Evolutionary conservation across 2,329 filamentous ascomycete species (phyloP).

Genomic region (Ophiognomonia clavigignenti-juglandacearum): DNA sequence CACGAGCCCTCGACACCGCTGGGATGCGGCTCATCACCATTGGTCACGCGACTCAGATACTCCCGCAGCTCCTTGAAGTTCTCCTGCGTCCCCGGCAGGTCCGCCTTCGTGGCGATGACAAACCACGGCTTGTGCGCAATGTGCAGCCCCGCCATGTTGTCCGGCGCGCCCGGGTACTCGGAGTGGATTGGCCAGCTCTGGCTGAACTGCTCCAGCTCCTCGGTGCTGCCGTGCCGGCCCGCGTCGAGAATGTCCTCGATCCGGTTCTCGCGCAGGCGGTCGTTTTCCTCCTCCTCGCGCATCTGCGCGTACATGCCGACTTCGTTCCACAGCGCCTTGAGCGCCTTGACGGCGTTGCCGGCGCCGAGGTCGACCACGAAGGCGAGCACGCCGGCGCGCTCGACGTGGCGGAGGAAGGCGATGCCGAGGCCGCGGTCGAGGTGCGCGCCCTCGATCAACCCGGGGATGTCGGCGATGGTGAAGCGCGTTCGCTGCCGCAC

Average conservation of each 20-base stretch:
- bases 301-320: conserved; percentile 81
- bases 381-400: conserved; percentile 85
- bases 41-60: conserved; percentile 65
- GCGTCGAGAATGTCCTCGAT: conserved; percentile 58
- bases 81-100: conserved; percentile 70
- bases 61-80: conserved; percentile 67
- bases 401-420: conserved; percentile 88
- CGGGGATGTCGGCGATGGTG: conserved; percentile 93
- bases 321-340: conserved; percentile 84
- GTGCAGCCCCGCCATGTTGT: conserved; percentile 44
- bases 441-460: conserved; percentile 87
- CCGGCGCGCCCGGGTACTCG: conserved; percentile 23
- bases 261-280: conserved; percentile 52
- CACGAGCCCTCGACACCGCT: conserved; percentile 57
- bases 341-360: conserved; percentile 71
- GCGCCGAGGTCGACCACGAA: conserved; percentile 86
- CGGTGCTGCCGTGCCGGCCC: conserved; percentile 20
- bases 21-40: conserved; percentile 64
- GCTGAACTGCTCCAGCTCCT: conserved; percentile 15
- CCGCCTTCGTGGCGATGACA: conserved; percentile 89
- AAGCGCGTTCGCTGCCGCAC: conserved; percentile 67
- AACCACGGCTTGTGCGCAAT: conserved; percentile 97
- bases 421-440: conserved; percentile 87
- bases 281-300: conserved; percentile 67
- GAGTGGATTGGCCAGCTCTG: conserved; percentile 26